Base-by-base conservation (phyloP, 257 asterid genomes). In the Nicotiana sylvestris region DNA sequence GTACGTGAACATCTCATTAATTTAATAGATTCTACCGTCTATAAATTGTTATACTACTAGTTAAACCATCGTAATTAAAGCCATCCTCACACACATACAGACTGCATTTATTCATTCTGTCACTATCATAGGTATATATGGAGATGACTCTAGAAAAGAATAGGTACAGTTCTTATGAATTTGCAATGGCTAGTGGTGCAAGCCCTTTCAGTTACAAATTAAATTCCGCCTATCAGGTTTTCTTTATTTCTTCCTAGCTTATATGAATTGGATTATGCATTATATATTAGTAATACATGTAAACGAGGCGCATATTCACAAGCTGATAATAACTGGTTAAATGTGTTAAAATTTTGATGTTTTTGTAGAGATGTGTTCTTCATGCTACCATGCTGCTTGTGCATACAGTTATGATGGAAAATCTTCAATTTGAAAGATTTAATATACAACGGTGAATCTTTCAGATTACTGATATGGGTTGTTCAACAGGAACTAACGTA, bases 401-500 rank as follows among this genome's bases (percentile, higher is more conserved):
- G 32, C 66, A 69, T 37, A 64, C 32, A 27, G 84, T 81, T 3
- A 67, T 80, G 43, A 61, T 29, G 25, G 51, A 83, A 6, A 66
- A 77, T 6, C 76, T 76, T 58, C 72, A 83, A 32, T 29, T 55
- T 0, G 81, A 78, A 18, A 82, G 16, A 0, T 0, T 37, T 6
- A 37, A 37, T 37, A 37, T 37, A 37, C 2, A 37, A 2, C 4
- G 58, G 2, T 27, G 33, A 11, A 83, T 81, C 8, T 84, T 91
- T 56, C 79, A 46, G 9, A 66, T 90, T 2, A 89, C 89, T 3
- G 91, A 91, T 84, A 85, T 85, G 33, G 94, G 94, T 7, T 91
- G 92, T 49, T 89, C 91, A 0, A 86, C 78, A 4, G 91, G 94
- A 1, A 90, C 89, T 3, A 91, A 90, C 81, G 21, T 21, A 86